phyloP scores from a whole-genome alignment of 106 monocot species.

The Vanilla planifolia region DNA sequence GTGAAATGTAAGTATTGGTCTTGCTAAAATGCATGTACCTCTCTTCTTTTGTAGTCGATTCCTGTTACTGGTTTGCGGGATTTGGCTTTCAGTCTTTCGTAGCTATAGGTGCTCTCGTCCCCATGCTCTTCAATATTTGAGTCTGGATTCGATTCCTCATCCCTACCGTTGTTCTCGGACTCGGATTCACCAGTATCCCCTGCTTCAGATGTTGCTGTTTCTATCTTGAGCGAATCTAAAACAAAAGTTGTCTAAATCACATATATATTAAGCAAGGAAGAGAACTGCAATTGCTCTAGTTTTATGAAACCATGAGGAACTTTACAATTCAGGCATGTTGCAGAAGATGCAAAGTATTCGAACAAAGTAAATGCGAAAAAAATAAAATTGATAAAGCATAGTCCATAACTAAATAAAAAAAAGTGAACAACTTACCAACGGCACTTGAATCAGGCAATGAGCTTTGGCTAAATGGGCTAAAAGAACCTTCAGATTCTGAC shows the following conservation, averaged over 20 bases:
- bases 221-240: conserved; percentile 15
- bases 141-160: conserved; percentile 31
- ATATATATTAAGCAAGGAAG: background rate
- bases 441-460: conserved; percentile 34
- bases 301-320: too few species aligned
- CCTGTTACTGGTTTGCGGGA: conserved; percentile 70
- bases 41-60: conserved; percentile 79
- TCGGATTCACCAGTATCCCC: conserved; percentile 18
- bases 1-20: background rate
- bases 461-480: conserved; percentile 33
- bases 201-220: conserved; percentile 11
- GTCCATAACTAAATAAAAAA: background rate
- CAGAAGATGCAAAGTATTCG: too few species aligned
- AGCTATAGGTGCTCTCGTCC: conserved; percentile 54
- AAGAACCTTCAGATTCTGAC: conserved; percentile 31
- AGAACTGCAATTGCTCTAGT: background rate
- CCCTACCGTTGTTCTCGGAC: conserved; percentile 28
- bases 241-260: background rate
- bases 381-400: too few species aligned
- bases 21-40: conserved; percentile 35
- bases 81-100: conserved; percentile 69
- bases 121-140: conserved; percentile 21
- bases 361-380: too few species aligned
- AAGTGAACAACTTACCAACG: conserved; percentile 26
- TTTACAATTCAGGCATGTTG: too few species aligned